Evolutionary conservation across 345 rosid genomes (phyloP).

Genomic region (Boechera divaricarpa): DNA sequence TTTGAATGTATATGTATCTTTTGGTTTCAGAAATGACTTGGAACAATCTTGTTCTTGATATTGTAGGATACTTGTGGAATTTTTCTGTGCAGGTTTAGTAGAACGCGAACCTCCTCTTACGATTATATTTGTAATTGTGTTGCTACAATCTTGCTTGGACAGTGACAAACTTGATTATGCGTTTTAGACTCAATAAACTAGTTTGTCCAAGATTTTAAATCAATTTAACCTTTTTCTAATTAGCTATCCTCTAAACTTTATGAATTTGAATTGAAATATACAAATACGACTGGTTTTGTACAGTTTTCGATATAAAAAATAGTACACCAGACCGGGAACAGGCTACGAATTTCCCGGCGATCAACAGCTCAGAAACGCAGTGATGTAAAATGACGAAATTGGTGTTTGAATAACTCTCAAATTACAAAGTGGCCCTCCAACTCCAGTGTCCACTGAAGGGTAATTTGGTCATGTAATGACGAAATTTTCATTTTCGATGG

Average conservation of each 20-base stretch:
- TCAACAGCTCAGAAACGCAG: conserved; percentile 26
- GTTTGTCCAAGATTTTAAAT: neutral
- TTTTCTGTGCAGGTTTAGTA: too few relatives aligned
- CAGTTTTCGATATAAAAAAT: neutral
- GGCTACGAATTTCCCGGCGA: conserved; percentile 39
- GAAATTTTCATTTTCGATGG: conserved; percentile 25
- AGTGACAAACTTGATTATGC: too few relatives aligned
- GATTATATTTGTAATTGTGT: too few relatives aligned
- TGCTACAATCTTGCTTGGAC: too few relatives aligned
- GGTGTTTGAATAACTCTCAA: neutral
- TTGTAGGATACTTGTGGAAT: neutral
- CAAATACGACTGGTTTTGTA: conserved; percentile 4
- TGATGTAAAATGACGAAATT: conserved; percentile 26
- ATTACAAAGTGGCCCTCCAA: conserved; percentile 14
- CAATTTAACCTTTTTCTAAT: neutral
- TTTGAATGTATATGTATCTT: neutral
- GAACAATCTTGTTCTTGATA: conserved; percentile 12
- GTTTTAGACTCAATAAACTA: neutral
- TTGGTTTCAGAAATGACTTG: neutral
- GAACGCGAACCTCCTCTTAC: too few relatives aligned
- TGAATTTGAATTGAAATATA: neutral
- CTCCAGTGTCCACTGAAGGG: conserved; percentile 41
- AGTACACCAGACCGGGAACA: conserved; percentile 39
- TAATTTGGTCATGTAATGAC: conserved; percentile 24
- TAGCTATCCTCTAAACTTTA: neutral